A percentile compares a stretch with the other conserved stretches of the same genome.
These are phyloP conservation scores for Angomonas ambiguus DNA, from an alignment of 208 protist genomes.

Conservation along the genomic window DNA sequence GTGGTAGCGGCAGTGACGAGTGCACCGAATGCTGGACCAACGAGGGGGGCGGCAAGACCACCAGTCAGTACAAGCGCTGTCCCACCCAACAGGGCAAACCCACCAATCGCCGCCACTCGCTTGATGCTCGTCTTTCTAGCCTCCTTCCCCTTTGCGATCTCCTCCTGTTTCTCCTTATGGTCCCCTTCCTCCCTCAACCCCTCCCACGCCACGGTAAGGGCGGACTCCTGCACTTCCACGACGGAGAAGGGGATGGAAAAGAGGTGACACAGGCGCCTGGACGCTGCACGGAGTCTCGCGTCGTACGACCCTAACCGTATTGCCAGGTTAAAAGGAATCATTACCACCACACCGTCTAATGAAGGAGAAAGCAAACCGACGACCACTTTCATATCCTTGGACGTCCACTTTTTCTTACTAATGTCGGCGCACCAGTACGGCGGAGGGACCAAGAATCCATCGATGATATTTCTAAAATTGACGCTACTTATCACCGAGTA, in stretches of 20 bases:
- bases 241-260: constrained; percentile 53
- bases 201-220: background rate
- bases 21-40: constrained; percentile 53
- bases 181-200: constrained; percentile 9
- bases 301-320: constrained; percentile 57
- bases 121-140: constrained; percentile 31
- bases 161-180: constrained; percentile 27
- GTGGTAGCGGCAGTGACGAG: constrained; percentile 42
- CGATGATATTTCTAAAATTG: constrained; percentile 46
- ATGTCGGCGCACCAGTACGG: constrained; percentile 46
- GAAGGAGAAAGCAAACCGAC: constrained; percentile 33
- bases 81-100: constrained; percentile 65
- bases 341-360: constrained; percentile 46
- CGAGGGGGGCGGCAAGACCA: constrained; percentile 63
- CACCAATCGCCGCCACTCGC: constrained; percentile 59
- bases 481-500: constrained; percentile 47
- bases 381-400: constrained; percentile 32
- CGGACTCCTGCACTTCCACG: constrained; percentile 48
- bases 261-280: constrained; percentile 61
- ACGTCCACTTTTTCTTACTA: constrained; percentile 23
- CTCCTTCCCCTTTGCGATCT: constrained; percentile 25
- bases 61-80: constrained; percentile 60
- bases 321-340: constrained; percentile 67
- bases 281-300: constrained; percentile 58
- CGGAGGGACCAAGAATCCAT: constrained; percentile 63